Conservation (phyloP, 495 filamentous ascomycete species). For the Filosporella fistucella region DNA sequence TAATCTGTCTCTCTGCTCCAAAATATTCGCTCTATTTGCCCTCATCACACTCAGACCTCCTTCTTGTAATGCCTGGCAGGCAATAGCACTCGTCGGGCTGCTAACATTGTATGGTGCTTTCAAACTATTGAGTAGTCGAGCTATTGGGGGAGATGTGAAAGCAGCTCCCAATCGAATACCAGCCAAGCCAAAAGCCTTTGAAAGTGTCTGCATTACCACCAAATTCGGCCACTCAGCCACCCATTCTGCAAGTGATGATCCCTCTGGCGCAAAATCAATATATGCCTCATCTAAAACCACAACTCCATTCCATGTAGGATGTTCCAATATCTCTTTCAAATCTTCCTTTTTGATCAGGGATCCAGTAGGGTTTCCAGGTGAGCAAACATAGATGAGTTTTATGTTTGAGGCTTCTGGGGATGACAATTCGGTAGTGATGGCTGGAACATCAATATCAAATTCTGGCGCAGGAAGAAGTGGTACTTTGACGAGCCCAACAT, state of each 20-base stretch:
- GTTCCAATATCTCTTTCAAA: conserved; percentile 67
- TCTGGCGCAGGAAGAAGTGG: conserved; percentile 55
- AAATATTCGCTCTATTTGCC: conserved; percentile 57
- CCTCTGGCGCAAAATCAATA: conserved; percentile 84
- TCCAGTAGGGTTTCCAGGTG: conserved; percentile 90
- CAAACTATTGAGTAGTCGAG: conserved; percentile 73
- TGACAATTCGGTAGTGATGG: conserved; percentile 59
- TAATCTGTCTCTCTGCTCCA: conserved; percentile 73
- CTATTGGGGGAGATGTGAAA: conserved; percentile 55
- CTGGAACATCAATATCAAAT: conserved; percentile 67
- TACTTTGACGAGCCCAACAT: conserved; percentile 78
- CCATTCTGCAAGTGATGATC: conserved; percentile 85
- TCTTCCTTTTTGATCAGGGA: conserved; percentile 72
- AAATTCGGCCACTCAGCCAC: conserved; percentile 92
- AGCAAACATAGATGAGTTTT: conserved; percentile 89
- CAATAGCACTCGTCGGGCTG: conserved; percentile 78
- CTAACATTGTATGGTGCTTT: conserved; percentile 97
- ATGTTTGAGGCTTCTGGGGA: conserved; percentile 52
- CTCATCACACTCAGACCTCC: conserved; percentile 68
- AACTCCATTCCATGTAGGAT: conserved; percentile 93
- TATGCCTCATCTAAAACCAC: conserved; percentile 95
- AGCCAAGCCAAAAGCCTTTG: conserved; percentile 92
- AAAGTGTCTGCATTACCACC: conserved; percentile 95
- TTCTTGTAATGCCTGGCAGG: conserved; percentile 61
- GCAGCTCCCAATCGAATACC: conserved; percentile 76